A percentile compares a stretch with the other conserved stretches of the same genome.
Conservation (phyloP, 495 filamentous ascomycete species). For the Lophiostoma macrostomum region DNA sequence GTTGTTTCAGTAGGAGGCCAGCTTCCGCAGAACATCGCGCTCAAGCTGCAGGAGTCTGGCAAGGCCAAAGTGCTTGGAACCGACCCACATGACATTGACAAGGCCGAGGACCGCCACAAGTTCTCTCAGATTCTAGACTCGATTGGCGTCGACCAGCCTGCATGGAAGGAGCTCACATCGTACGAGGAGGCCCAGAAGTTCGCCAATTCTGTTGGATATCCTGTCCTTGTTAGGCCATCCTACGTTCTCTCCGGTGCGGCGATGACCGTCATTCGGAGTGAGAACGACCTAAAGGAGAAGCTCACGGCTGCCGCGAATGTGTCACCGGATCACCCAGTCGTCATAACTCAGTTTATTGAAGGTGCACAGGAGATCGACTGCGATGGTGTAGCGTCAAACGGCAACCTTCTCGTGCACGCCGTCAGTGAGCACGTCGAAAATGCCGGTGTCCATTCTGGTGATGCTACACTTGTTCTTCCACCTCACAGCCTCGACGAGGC, state of each 20-base stretch:
- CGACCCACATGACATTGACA: constrained; percentile 90
- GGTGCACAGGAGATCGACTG: constrained; percentile 97
- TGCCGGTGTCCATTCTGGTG: constrained; percentile 94
- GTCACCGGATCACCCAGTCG: constrained; percentile 91
- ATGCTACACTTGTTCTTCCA: constrained; percentile 88
- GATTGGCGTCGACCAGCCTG: constrained; percentile 94
- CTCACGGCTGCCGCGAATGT: constrained; percentile 85
- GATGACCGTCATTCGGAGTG: constrained; percentile 94
- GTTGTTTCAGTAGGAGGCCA: constrained; percentile 95
- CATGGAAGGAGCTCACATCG: constrained; percentile 94
- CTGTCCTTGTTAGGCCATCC: constrained; percentile 87
- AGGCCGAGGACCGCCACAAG: constrained; percentile 95
- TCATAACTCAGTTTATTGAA: constrained; percentile 98
- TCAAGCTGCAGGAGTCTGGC: constrained; percentile 88
- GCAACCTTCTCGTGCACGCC: constrained; percentile 85
- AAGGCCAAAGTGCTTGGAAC: constrained; percentile 88
- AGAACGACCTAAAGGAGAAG: constrained; percentile 83
- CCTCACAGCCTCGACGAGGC: constrained; percentile 71
- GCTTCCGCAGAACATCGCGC: constrained; percentile 94
- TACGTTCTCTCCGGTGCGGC: constrained; percentile 96
- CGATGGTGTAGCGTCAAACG: constrained; percentile 86
- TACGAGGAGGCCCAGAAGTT: constrained; percentile 83
- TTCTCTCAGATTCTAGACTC: constrained; percentile 96
- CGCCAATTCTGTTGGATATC: constrained; percentile 80
- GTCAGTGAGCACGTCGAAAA: constrained; percentile 96